A percentile compares a stretch with the other conserved stretches of the same genome.
phyloP scores from a whole-genome alignment of 1,284 basidiomycete species.

The Macrocystidia cucumis region DNA sequence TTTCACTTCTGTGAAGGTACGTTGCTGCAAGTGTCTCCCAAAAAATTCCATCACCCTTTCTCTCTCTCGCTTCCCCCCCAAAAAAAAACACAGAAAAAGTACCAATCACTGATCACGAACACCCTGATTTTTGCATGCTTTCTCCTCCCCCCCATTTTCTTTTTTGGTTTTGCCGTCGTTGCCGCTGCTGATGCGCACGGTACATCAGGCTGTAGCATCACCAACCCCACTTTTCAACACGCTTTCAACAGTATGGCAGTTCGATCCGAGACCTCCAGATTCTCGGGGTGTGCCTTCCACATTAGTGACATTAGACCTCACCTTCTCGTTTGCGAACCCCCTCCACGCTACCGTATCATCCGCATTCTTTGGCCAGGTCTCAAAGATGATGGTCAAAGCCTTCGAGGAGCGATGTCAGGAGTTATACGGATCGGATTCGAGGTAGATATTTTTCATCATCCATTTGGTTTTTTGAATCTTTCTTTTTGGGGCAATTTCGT shows the following conservation, averaged over 20 bases:
- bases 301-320: slow-evolving; percentile 73
- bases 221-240: slow-evolving; percentile 83
- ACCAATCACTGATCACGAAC: no score
- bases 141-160: slow-evolving; percentile 5
- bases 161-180: no score
- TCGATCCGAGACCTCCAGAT: slow-evolving; percentile 45
- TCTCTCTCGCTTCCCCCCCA: no score
- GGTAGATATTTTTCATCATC: no score
- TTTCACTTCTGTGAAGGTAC: slow-evolving; percentile 71
- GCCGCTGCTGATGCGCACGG: neutral
- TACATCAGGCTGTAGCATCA: slow-evolving; percentile 60
- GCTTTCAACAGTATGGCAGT: slow-evolving; percentile 78
- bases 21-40: slow-evolving; percentile 17
- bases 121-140: no score
- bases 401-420: slow-evolving; percentile 80
- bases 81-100: no score
- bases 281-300: slow-evolving; percentile 44
- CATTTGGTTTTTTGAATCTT: no score
- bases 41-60: slow-evolving; percentile 2
- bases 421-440: slow-evolving; percentile 66
- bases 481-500: no score
- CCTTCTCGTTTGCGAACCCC: slow-evolving; percentile 85
- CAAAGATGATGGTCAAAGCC: slow-evolving; percentile 84
- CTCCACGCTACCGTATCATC: slow-evolving; percentile 78
- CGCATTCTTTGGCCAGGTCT: slow-evolving; percentile 82